A percentile compares a stretch with the other conserved stretches of the same genome.
Evolutionary conservation across 306 rosid species (phyloP).

Genomic region (Cucurbita argyrosperma): DNA sequence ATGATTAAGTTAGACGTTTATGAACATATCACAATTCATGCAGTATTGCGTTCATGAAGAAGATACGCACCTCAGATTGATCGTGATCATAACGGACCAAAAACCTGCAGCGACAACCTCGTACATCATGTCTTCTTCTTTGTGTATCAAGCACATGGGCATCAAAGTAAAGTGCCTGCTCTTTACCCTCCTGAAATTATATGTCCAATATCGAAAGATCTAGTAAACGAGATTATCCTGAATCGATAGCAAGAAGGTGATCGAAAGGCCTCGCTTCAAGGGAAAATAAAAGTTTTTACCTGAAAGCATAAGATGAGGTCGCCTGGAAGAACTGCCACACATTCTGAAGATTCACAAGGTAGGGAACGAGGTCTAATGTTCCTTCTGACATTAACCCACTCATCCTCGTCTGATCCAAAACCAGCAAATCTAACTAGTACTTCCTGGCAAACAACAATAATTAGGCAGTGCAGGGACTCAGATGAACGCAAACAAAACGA

Average conservation of each 20-base stretch:
- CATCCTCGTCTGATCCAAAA: constrained; percentile 94
- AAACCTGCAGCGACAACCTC: constrained; percentile 99
- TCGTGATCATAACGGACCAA: constrained; percentile 93
- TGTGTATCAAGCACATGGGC: constrained; percentile 98
- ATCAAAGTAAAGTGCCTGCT: constrained; percentile 95
- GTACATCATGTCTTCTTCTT: constrained; percentile 90
- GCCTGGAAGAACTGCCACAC: constrained; percentile 93
- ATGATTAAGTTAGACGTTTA: not conserved
- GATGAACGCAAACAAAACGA: not conserved
- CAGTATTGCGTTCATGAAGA: not conserved
- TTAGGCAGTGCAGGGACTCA: not conserved
- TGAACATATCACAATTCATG: not conserved
- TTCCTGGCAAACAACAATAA: constrained; percentile 34
- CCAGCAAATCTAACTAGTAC: constrained; percentile 84
- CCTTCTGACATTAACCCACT: constrained; percentile 75
- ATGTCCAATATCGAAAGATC: not conserved
- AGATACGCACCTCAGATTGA: constrained; percentile 70
- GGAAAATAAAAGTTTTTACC: constrained; percentile 28
- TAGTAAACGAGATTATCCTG: not conserved
- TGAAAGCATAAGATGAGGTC: constrained; percentile 96
- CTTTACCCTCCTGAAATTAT: constrained; percentile 76
- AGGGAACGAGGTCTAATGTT: constrained; percentile 87
- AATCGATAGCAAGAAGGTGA: not conserved
- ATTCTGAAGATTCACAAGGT: constrained; percentile 96
- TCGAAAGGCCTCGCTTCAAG: not conserved